Base-by-base conservation (phyloP, 495 filamentous ascomycete genomes). In the Trichocladium uniseriatum region DNA sequence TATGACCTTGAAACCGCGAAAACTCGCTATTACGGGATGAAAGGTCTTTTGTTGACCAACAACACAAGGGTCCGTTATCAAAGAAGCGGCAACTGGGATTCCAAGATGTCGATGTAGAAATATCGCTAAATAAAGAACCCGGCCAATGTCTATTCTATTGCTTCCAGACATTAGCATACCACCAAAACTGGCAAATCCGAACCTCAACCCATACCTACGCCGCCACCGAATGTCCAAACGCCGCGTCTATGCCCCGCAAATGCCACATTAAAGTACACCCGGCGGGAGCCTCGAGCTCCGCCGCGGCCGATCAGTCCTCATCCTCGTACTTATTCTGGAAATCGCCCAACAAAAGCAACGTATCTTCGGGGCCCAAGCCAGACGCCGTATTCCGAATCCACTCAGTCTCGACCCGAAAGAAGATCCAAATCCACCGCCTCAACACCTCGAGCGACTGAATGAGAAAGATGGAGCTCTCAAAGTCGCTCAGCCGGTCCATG, bases 391-490 rank as follows among this genome's bases (percentile, higher is more conserved):
- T 73, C 36, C 71, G 67, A 39, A 87, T 76, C 84, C 84, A 94
- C 72, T 98, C 92, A 18, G 87, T 85, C 73, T 98, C 92, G 19
- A 89, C 80, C 3, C 92, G 79, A 63, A 97, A 89, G 67, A 97
- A 96, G 38, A 92, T 86, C 92, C 92, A 98, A 56, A 97, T 78
- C 89, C 90, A 96, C 15, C 92, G 76, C 35, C 92, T 78, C 16
- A 84, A 74, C 7, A 97, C 82, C 66, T 98, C 92, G 15, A 92
- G 69, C 32, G 84, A 70, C 70, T 95, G 83, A 54, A 96, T 78
- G n/a, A 88, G 51, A 63, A 95, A 98, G 32, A 97, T 82, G 1
- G 75, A 73, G 42, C 82, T 81, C 67, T 97, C 92, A 52, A 86
- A 79, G 57, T 95, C 87, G 53, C 83, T 82, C 34, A 92, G 78